Evolutionary conservation across 108 stramenopile species (phyloP).

Genomic region (Aurantiochytrium sp.): DNA sequence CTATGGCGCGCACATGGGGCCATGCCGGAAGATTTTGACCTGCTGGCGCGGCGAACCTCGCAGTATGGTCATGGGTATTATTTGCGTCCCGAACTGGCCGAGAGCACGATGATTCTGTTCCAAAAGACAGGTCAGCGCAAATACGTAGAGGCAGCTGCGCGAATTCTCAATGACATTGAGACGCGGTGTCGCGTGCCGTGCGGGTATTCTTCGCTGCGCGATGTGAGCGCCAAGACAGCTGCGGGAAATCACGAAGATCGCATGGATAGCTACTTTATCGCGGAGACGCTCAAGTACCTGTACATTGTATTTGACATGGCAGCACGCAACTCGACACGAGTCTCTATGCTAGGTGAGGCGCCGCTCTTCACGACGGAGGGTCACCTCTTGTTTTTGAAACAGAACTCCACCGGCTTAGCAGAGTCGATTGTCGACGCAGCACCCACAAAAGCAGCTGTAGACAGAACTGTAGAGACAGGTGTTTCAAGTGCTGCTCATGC

Average conservation of each 20-base stretch:
- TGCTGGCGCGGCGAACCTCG: not conserved
- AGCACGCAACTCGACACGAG: not conserved
- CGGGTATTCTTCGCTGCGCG: slow-evolving; percentile 36
- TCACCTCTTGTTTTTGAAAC: not conserved
- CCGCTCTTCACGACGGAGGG: not conserved
- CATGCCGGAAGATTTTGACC: slow-evolving; percentile 48
- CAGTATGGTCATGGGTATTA: slow-evolving; percentile 33
- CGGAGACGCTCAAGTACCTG: slow-evolving; percentile 51
- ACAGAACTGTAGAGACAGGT: too few relatives aligned
- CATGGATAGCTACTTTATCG: slow-evolving; percentile 49
- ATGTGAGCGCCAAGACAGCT: slow-evolving; percentile 7
- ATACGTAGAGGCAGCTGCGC: slow-evolving; percentile 24
- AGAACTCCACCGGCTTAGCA: too few relatives aligned
- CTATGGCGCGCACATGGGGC: slow-evolving; percentile 36
- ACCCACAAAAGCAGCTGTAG: too few relatives aligned
- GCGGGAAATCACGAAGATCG: slow-evolving; percentile 31
- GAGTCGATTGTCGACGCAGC: too few relatives aligned
- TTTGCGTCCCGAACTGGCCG: slow-evolving; percentile 47
- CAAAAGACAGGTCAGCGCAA: slow-evolving; percentile 24
- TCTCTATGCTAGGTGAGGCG: not conserved
- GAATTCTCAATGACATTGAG: slow-evolving; percentile 28
- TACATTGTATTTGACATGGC: slow-evolving; percentile 43
- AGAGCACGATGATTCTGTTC: slow-evolving; percentile 31
- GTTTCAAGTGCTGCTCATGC: too few relatives aligned
- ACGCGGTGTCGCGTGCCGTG: slow-evolving; percentile 26